Evolutionary conservation across 805 yeast genomes (phyloP), one percentile per base, ranked within the genome.

Genomic region (Wickerhamomyces canadensis): DNA sequence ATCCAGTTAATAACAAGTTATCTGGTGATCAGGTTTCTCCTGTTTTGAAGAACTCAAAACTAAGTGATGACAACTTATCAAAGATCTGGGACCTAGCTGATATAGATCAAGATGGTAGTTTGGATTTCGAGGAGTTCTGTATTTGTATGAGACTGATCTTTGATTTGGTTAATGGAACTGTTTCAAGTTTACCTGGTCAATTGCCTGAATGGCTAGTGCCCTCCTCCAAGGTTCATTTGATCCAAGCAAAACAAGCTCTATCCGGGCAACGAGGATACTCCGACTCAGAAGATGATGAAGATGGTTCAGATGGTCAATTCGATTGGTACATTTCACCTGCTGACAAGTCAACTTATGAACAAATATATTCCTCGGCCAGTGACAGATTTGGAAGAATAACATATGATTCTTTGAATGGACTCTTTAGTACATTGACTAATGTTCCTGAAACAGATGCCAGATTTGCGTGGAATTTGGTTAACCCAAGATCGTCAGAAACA

Each of bases 81-180:
- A 73, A 76, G 56, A 78, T 93, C 31, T 93, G 98, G 98, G 86
- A 85, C 51, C 63, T 93, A 34, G 80, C 91, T 2, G 99, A 93
- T 58, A 85, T 91, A 38, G 98, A 93, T 61, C 77, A 78, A 31
- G 98, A 93, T 60, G 96, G 96, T 10, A 68, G 70, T 48, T 70
- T 93, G 51, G 99, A 93, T 61, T 93, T 93, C 59, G 99, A 93
- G 62, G 99, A 93, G 64, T 93, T 93, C 61, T 93, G 97, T 56
- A 86, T 93, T 45, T 91, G 97, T 36, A 93, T 93, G 99, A 74
- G 98, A 49, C 71, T 93, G 38, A 85, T 91, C 31, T 93, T 88
- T 57, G 98, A 93, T 57, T 60, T 83, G 57, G 91, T 93, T 37
- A 89, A 93, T 60, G 86, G 89, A 14, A 73, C 72, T 26, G 58